Percentiles rank a stretch among this genome's conserved stretches.
Conservation (phyloP, 2,329 filamentous ascomycete genomes). For the Aschersonia sp. region DNA sequence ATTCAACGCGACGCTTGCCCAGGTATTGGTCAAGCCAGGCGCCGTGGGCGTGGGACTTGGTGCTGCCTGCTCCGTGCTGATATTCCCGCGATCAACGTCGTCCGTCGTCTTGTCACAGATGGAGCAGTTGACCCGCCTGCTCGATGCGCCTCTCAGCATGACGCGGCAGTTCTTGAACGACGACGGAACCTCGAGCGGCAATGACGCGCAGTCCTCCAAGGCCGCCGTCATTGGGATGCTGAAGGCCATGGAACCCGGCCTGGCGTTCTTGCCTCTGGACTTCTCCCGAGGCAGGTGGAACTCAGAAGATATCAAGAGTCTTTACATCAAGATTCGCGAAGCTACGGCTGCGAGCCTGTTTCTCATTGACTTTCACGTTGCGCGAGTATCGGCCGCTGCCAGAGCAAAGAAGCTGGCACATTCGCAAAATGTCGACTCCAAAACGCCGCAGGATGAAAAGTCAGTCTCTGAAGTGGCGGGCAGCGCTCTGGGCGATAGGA, state of each 20-base stretch:
- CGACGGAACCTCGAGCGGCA: slow-evolving; percentile 9
- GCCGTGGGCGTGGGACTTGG: slow-evolving; percentile 30
- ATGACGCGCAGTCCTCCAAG: slow-evolving; percentile 13
- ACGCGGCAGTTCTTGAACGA: slow-evolving; percentile 11
- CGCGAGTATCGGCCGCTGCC: slow-evolving; percentile 10
- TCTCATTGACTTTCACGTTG: slow-evolving; percentile 27
- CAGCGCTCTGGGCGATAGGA: slow-evolving; percentile 8
- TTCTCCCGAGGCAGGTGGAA: slow-evolving; percentile 30
- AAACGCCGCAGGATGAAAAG: slow-evolving; percentile 1
- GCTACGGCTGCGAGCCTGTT: slow-evolving; percentile 18
- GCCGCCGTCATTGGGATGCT: slow-evolving; percentile 17
- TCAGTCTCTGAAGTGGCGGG: slow-evolving; percentile 6
- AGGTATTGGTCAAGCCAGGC: slow-evolving; percentile 26
- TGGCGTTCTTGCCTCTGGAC: slow-evolving; percentile 30
- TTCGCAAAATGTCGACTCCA: background rate
- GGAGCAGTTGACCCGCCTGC: slow-evolving; percentile 14
- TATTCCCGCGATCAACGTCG: slow-evolving; percentile 35
- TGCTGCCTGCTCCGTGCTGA: slow-evolving; percentile 24
- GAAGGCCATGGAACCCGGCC: slow-evolving; percentile 20
- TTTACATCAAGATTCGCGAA: slow-evolving; percentile 21
- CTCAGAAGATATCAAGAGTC: slow-evolving; percentile 22
- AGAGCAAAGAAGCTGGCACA: slow-evolving; percentile 7
- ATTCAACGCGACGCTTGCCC: slow-evolving; percentile 23
- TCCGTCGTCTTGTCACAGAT: slow-evolving; percentile 22
- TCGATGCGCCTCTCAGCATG: slow-evolving; percentile 16